Conservation (phyloP, 768 basidiomycete genomes). For the Cubamyces sp. region DNA sequence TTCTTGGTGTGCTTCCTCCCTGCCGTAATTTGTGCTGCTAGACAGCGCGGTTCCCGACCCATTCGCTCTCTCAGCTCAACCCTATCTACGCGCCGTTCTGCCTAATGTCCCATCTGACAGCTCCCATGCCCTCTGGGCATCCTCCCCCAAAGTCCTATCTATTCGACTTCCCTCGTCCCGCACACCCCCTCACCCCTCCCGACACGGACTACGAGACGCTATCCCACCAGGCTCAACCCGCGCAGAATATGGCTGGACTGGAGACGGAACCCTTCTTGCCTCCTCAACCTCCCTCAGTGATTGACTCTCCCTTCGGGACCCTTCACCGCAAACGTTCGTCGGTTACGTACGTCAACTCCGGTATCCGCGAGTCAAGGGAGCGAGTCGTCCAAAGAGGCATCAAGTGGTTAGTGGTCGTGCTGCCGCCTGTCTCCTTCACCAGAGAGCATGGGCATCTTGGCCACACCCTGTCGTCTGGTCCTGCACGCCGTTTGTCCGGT, state of each 20-base stretch:
- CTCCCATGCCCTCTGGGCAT: constrained; percentile 32
- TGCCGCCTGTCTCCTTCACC: constrained; percentile 63
- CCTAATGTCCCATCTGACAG: constrained; percentile 48
- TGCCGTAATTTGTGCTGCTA: constrained; percentile 25
- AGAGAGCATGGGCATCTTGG: constrained; percentile 64
- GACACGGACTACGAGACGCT: constrained; percentile 38
- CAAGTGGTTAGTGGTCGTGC: constrained; percentile 64
- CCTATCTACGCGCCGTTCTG: constrained; percentile 10
- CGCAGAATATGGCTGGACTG: constrained; percentile 23
- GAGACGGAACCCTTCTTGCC: constrained; percentile 22
- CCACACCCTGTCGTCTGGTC: constrained; percentile 59
- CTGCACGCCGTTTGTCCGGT: constrained; percentile 61
- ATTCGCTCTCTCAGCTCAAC: constrained; percentile 16
- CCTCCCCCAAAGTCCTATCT: constrained; percentile 49
- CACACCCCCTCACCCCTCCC: constrained; percentile 39
- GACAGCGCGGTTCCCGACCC: constrained; percentile 25
- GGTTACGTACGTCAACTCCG: constrained; percentile 48
- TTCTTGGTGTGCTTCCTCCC: not conserved
- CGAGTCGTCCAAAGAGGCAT: constrained; percentile 33
- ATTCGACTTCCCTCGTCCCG: constrained; percentile 46
- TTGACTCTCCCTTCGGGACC: constrained; percentile 17
- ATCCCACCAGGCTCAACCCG: constrained; percentile 20
- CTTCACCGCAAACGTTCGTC: constrained; percentile 27
- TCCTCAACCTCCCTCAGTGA: constrained; percentile 14
- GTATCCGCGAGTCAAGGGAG: constrained; percentile 32